Percentiles rank a stretch among this genome's conserved stretches.
phyloP scores from a whole-genome alignment of 2,329 filamentous ascomycete genomes.

The Penicillium sp. region DNA sequence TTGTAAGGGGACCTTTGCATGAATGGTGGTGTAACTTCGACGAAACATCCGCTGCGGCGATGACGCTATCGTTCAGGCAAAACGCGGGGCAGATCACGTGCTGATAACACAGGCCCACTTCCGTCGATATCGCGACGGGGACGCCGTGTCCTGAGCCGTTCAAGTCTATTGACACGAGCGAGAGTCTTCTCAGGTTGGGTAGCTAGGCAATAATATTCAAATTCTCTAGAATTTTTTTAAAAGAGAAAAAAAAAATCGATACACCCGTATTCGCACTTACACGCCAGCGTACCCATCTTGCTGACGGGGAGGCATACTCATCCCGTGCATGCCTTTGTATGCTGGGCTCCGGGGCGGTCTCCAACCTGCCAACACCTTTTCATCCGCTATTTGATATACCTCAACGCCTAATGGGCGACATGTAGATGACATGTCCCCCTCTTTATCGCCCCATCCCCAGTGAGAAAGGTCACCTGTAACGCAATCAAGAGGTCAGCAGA shows the following conservation, averaged over 20 bases:
- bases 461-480: conserved; percentile 60
- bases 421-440: conserved; percentile 55
- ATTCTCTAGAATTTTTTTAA: too few species aligned
- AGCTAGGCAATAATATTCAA: too few species aligned
- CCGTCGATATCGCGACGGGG: background rate
- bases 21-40: conserved; percentile 10
- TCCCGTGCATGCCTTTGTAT: conserved; percentile 63
- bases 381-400: conserved; percentile 59
- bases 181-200: too few species aligned
- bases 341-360: conserved; percentile 52
- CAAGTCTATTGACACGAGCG: too few species aligned
- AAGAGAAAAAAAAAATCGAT: too few species aligned
- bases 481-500: conserved; percentile 11
- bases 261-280: conserved; percentile 3
- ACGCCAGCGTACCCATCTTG: conserved; percentile 25
- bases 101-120: conserved; percentile 5
- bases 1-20: background rate
- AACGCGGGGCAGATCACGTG: conserved; percentile 19
- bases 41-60: conserved; percentile 5
- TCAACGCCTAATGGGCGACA: conserved; percentile 72
- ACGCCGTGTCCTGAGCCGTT: too few species aligned
- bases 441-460: conserved; percentile 69
- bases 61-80: conserved; percentile 10
- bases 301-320: conserved; percentile 45
- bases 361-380: conserved; percentile 55